These are phyloP conservation scores for Cryptococcus wingfieldii DNA, from an alignment of 1,284 basidiomycete species.

Conservation along the genomic window DNA sequence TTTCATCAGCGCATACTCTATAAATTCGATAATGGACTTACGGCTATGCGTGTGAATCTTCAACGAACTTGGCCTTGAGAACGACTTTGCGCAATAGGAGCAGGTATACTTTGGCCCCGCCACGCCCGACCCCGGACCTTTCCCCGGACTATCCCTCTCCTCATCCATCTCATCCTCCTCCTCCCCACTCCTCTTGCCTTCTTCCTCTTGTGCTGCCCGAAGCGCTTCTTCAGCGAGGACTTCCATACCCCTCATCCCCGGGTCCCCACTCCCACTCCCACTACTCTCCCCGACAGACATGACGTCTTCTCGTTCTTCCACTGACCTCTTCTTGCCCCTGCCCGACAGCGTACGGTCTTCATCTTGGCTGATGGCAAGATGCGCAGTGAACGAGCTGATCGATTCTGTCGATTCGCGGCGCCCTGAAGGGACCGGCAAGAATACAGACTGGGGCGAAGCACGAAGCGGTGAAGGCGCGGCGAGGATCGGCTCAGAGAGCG, in stretches of 20 bases:
- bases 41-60: conserved; percentile 46
- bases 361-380: conserved; percentile 9
- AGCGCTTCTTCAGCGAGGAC: conserved; percentile 38
- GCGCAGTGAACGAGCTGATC: conserved; percentile 9
- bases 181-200: conserved; percentile 14
- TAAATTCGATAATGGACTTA: conserved; percentile 20
- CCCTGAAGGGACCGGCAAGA: too few relatives aligned
- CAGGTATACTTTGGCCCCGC: conserved; percentile 43
- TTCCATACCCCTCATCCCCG: conserved; percentile 42
- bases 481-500: neutral
- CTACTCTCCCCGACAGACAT: conserved; percentile 19
- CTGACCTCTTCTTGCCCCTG: conserved; percentile 13
- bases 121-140: neutral
- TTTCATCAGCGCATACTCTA: neutral
- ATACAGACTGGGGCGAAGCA: neutral
- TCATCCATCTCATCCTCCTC: conserved; percentile 6
- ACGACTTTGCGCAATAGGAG: conserved; percentile 42
- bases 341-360: conserved; percentile 8
- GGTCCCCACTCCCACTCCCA: conserved; percentile 18
- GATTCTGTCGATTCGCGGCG: conserved; percentile 33
- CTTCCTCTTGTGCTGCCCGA: conserved; percentile 32
- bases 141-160: conserved; percentile 13
- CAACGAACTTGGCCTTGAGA: conserved; percentile 42
- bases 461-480: neutral
- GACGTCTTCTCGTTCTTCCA: neutral